These are phyloP conservation scores for Botrytis pseudocinerea DNA, from an alignment of 2,329 filamentous ascomycete species.

Conservation along the genomic window DNA sequence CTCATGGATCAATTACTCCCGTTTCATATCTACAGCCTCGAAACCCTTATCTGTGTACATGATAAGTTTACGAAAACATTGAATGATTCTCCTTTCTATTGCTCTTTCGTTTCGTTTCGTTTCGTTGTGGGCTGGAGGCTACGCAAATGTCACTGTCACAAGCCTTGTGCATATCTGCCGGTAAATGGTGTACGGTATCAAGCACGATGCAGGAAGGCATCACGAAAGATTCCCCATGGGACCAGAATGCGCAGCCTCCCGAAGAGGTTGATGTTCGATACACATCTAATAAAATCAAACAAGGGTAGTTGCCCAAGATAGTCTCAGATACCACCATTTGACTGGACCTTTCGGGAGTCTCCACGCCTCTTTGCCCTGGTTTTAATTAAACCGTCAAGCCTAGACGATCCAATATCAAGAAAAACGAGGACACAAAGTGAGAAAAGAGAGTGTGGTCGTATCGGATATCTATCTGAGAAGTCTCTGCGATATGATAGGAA, in stretches of 20 bases:
- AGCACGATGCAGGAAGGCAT: conserved; percentile 20
- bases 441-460: conserved; percentile 8
- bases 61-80: conserved; percentile 21
- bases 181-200: conserved; percentile 11
- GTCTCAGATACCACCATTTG: conserved; percentile 29
- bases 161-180: conserved; percentile 24
- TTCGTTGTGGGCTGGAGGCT: conserved; percentile 2
- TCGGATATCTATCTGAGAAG: not conserved
- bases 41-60: conserved; percentile 9
- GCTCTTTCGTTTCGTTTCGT: conserved; percentile 2
- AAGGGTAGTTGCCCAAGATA: conserved; percentile 25
- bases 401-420: not conserved
- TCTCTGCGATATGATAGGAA: not conserved
- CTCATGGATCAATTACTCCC: conserved; percentile 16
- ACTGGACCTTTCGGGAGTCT: conserved; percentile 25
- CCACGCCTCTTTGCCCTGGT: conserved; percentile 12
- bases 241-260: conserved; percentile 27
- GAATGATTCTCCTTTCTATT: not conserved
- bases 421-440: not conserved
- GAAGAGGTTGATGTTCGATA: conserved; percentile 23
- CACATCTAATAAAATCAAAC: conserved; percentile 22
- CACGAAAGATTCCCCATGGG: conserved; percentile 8
- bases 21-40: conserved; percentile 30
- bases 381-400: conserved; percentile 12
- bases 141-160: conserved; percentile 18